Conservation (phyloP, 1,139 yeast species). For the Saccharomyces hybrid region DNA sequence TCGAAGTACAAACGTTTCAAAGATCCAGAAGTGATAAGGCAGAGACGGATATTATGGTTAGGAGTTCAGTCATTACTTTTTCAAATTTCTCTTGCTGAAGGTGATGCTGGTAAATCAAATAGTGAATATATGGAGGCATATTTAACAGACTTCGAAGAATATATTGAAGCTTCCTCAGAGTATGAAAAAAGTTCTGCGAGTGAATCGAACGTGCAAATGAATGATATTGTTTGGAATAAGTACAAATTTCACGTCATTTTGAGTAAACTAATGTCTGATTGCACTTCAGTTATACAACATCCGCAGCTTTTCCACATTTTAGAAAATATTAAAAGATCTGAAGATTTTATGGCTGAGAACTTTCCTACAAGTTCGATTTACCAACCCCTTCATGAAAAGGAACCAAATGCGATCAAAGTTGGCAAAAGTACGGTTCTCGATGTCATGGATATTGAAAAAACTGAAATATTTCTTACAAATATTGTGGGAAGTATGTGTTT, state of each 20-base stretch:
- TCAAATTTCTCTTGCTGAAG: slow-evolving; percentile 11
- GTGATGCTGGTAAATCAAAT: slow-evolving; percentile 6
- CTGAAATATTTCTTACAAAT: slow-evolving; percentile 10
- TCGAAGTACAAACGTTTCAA: slow-evolving; percentile 10
- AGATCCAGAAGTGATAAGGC: slow-evolving; percentile 5
- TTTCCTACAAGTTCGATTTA: background rate
- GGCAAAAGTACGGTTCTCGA: slow-evolving; percentile 2
- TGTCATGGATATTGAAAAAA: slow-evolving; percentile 6
- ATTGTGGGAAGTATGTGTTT: slow-evolving; percentile 8
- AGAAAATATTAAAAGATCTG: slow-evolving; percentile 8
- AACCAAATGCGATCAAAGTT: background rate
- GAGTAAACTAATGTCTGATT: slow-evolving; percentile 8
- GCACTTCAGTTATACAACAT: slow-evolving; percentile 3
- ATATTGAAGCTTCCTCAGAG: background rate
- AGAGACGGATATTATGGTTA: slow-evolving; percentile 18
- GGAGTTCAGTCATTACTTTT: slow-evolving; percentile 16
- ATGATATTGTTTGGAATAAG: slow-evolving; percentile 3
- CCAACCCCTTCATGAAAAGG: background rate
- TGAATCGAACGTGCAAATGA: background rate
- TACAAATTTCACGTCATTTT: slow-evolving; percentile 14
- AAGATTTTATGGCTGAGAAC: background rate
- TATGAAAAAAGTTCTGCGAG: background rate
- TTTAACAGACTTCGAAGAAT: background rate
- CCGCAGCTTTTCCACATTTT: slow-evolving; percentile 7
- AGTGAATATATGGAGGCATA: slow-evolving; percentile 11